These are phyloP conservation scores for Cryptococcus sp. DNA, from an alignment of 1,284 basidiomycete genomes.

Conservation along the genomic window DNA sequence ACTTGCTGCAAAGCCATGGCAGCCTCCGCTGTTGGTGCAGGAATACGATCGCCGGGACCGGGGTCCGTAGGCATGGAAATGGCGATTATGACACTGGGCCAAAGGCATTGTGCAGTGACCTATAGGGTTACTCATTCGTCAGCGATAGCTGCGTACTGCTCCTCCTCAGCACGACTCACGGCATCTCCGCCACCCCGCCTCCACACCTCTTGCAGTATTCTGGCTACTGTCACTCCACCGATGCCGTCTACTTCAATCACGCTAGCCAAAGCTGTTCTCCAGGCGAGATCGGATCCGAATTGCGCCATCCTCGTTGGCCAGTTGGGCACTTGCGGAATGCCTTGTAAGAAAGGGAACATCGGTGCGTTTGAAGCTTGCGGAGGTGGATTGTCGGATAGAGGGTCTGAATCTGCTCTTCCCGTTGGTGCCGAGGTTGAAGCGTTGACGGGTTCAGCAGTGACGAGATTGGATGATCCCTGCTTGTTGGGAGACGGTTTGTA, in stretches of 20 bases:
- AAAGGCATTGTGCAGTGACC: slow-evolving; percentile 41
- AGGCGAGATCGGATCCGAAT: slow-evolving; percentile 29
- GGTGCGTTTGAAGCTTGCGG: neutral
- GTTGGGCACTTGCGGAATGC: neutral
- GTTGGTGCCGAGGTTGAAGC: neutral
- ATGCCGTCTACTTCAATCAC: slow-evolving; percentile 46
- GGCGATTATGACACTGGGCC: slow-evolving; percentile 44
- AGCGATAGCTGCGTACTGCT: neutral
- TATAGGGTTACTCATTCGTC: slow-evolving; percentile 5
- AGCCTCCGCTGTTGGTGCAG: slow-evolving; percentile 34
- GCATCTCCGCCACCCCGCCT: slow-evolving; percentile 43
- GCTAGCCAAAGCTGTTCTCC: slow-evolving; percentile 39
- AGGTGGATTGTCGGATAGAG: slow-evolving; percentile 3
- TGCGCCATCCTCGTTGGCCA: slow-evolving; percentile 19
- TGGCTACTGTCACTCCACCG: slow-evolving; percentile 35
- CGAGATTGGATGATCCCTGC: slow-evolving; percentile 2
- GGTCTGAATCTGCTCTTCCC: slow-evolving; percentile 15
- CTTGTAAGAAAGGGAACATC: neutral
- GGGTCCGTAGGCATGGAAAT: slow-evolving; percentile 26
- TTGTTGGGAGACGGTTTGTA: slow-evolving; percentile 6
- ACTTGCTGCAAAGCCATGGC: slow-evolving; percentile 40
- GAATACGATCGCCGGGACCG: slow-evolving; percentile 19
- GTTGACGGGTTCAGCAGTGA: neutral
- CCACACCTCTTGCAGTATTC: slow-evolving; percentile 46
- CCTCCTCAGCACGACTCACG: slow-evolving; percentile 27